These are phyloP conservation scores for Neurospora sp. DNA, from an alignment of 2,329 filamentous ascomycete species.

Conservation along the genomic window DNA sequence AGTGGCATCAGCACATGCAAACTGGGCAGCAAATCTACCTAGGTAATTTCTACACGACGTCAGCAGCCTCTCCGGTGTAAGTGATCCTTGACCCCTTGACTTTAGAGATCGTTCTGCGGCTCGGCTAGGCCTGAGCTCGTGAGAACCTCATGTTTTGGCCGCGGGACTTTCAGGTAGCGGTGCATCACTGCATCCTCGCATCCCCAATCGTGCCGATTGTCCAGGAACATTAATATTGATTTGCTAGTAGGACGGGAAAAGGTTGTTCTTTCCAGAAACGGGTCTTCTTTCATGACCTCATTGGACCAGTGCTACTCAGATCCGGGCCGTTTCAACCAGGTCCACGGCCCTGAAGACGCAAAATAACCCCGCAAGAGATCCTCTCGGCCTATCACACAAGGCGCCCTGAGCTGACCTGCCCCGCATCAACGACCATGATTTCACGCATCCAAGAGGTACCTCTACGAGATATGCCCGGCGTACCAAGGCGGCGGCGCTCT, in stretches of 20 bases:
- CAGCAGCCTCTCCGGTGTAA: neutral
- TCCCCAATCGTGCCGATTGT: neutral
- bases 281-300: conserved; percentile 7
- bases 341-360: conserved; percentile 3
- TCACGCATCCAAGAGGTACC: conserved; percentile 1
- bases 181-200: neutral
- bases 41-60: neutral
- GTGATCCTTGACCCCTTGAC: neutral
- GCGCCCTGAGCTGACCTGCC: conserved; percentile 2
- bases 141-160: neutral
- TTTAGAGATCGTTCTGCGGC: neutral
- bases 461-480: neutral
- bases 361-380: conserved; percentile 6
- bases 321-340: conserved; percentile 16
- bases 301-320: conserved; percentile 11
- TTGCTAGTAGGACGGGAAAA: neutral
- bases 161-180: neutral
- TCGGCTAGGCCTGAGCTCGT: neutral
- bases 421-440: conserved; percentile 3
- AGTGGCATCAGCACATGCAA: neutral
- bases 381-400: conserved; percentile 6
- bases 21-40: neutral
- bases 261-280: neutral
- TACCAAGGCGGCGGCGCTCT: neutral
- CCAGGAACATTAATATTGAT: neutral